Evolutionary conservation across 345 rosid species (phyloP), one percentile per base, ranked within the genome.

Genomic region (Melastoma malabathricum): DNA sequence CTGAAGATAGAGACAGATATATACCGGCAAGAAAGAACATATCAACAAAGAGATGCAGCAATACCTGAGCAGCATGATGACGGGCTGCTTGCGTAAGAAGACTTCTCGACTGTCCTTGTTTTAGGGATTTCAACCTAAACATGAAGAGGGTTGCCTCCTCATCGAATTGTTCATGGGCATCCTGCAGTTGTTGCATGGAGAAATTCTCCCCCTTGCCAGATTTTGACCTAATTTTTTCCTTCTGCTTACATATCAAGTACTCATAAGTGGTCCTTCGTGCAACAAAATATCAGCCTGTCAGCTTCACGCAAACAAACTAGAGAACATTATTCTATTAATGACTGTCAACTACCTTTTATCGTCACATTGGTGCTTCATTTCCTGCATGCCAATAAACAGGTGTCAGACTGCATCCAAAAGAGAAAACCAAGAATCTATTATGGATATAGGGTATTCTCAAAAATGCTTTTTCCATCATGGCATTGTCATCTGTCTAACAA

Each of bases 31-130:
- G 27, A 38, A 44, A 41, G 16, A 18, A 15, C 50, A 43, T 39
- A 16, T 47, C 29, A 20, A 51, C 23, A 31, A 48, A 57, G 39
- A 47, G 22, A 31, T 31, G 20, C 12, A 3, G 20, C 38, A 57
- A 63, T 52, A 93, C 99, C 99, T 93, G 99, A 69, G 99, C 90
- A 59, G 99, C 90, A 71, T 93, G 95, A 69, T 93, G 99, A 22
- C 94, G 75, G 54, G 94, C 95, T 58, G 95, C 97, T 71, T 93
- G 99, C 10, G 97, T 93, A 45, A 93, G 81, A 62, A 93, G 94
- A 75, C 99, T 87, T 56, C 94, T 80, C 39, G 88, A 81, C 67
- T 93, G 99, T 51, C 94, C 95, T 74, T 85, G 89, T 70, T 93
- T 88, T 59, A 93, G 64, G 47, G 99, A 93, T 65, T 85, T 88